Evolutionary conservation across 31 red algal species (phyloP), one percentile per base, ranked within the genome.

Genomic region (Odonthalia washingtoniensis): DNA sequence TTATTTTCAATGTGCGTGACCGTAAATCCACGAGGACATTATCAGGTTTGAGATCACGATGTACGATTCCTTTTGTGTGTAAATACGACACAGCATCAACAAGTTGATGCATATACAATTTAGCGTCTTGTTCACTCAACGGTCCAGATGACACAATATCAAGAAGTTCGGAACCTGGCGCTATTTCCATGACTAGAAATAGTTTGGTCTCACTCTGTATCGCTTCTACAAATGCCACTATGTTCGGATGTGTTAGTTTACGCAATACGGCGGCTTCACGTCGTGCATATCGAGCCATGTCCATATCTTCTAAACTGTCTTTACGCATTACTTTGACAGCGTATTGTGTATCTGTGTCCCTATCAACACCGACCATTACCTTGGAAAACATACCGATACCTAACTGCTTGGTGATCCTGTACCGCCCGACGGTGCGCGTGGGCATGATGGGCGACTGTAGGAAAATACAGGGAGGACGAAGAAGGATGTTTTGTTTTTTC

Each of bases 41-140:
- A 52, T 97, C 95, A 1, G 95, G 95, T 66, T 97, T 97, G 40
- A 97, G 82, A 75, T 97, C 95, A 18, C 95, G 74, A 85, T 97
- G 95, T 14, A 82, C 86, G n/a, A 97, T 78, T 41, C 90, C 89
- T 41, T 87, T 81, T 41, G 69, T 61, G 72, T 97, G 91, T 26
- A 90, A 67, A 44, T 97, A 94, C n/a, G 73, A 70, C 4, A 94
- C 81, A 26, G 95, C 95, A 62, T 90, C 68, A 32, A 90, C 84
- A 30, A 97, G 36, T 61, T 94, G 92, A 3, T 60, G 52, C 62
- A 94, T 90, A 65, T 97, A 97, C 0, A 70, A 57, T 37, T 74
- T 83, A 0, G 95, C 92, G 26, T 89, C 75, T 0, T 79, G 18
- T 28, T 92, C 89, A 46, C 78, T 41, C 76, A 90, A 72, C 5